Conservation (phyloP, 176 grass and related monocot species). For the Elymus sibiricus region DNA sequence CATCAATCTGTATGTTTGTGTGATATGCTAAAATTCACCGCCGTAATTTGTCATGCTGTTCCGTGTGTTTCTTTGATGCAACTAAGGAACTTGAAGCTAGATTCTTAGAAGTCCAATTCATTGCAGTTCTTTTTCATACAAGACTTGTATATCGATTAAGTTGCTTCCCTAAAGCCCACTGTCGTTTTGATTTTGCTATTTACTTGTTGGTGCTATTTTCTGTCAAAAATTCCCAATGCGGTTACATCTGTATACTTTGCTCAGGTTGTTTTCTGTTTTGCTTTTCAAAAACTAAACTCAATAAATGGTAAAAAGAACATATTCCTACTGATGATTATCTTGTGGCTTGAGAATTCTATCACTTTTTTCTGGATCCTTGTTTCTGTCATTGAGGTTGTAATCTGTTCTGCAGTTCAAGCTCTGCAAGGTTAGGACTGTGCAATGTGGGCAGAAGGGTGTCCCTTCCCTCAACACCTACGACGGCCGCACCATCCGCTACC, state of each 20-base stretch:
- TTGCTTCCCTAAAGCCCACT: neutral
- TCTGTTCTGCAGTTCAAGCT: constrained; percentile 48
- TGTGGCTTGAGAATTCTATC: neutral
- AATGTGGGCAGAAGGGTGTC: constrained; percentile 62
- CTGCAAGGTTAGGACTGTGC: constrained; percentile 61
- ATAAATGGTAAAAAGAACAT: neutral
- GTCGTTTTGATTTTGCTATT: neutral
- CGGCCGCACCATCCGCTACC: constrained; percentile 63
- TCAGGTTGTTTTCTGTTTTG: neutral
- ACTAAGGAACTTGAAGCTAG: neutral
- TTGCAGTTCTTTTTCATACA: neutral
- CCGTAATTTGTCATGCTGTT: neutral
- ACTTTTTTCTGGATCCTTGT: neutral
- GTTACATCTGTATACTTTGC: neutral
- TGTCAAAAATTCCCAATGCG: neutral
- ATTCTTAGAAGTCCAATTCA: neutral
- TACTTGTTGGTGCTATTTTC: neutral
- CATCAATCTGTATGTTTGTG: neutral
- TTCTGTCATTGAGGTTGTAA: neutral
- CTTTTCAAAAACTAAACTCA: neutral
- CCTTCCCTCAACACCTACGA: constrained; percentile 70
- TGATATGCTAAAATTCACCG: neutral
- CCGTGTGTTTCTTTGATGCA: neutral
- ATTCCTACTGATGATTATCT: neutral
- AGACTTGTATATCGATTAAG: neutral